phyloP scores from a whole-genome alignment of 306 rosid genomes.

The Begonia fuchsioides region DNA sequence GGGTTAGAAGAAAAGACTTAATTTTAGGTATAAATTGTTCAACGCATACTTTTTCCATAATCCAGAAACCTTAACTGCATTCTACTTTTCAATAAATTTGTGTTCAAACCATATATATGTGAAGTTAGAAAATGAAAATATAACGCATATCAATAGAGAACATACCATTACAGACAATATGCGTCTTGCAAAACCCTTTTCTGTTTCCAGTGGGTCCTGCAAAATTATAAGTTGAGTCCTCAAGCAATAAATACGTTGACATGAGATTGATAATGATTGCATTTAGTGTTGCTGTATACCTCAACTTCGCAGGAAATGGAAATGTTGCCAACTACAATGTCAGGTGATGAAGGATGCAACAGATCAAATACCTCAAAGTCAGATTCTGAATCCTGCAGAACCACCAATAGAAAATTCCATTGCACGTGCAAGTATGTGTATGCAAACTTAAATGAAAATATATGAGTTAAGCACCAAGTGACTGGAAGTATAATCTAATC shows the following conservation, averaged over 20 bases:
- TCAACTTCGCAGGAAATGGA: conserved; percentile 65
- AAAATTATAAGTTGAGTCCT: conserved; percentile 10
- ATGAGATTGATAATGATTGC: conserved; percentile 2
- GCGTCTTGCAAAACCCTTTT: conserved; percentile 73
- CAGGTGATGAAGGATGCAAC: conserved; percentile 63
- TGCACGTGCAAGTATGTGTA: too few species aligned
- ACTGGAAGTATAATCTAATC: too few species aligned
- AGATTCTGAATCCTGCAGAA: conserved; percentile 47
- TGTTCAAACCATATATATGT: too few species aligned
- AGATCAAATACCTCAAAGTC: conserved; percentile 35
- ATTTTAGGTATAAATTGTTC: too few species aligned
- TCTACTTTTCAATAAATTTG: too few species aligned
- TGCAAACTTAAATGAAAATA: too few species aligned
- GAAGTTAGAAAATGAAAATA: too few species aligned
- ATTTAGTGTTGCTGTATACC: conserved; percentile 24
- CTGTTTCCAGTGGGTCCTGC: conserved; percentile 89
- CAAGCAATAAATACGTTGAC: neutral
- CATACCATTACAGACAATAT: conserved; percentile 90
- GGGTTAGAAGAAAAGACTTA: too few species aligned
- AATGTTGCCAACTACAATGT: conserved; percentile 55
- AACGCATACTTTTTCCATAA: too few species aligned
- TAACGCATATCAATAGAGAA: conserved; percentile 3
- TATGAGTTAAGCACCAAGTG: too few species aligned
- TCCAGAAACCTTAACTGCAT: too few species aligned
- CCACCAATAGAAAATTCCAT: neutral